phyloP scores from a whole-genome alignment of 257 asterid genomes.

The Solanum peruvianum region DNA sequence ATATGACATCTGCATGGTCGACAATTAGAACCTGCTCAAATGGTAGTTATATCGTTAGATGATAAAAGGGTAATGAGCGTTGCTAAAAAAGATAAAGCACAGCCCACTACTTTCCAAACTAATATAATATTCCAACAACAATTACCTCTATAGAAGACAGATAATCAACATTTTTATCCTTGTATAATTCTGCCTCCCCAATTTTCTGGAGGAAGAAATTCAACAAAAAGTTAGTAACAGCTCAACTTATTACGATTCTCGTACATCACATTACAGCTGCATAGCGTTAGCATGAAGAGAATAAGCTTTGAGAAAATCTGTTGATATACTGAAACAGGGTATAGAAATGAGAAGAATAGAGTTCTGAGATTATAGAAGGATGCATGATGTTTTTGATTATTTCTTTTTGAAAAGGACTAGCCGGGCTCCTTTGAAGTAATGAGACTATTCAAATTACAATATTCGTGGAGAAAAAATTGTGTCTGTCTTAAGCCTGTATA shows the following conservation, averaged over 20 bases:
- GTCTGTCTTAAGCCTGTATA: not conserved
- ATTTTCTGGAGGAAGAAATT: constrained; percentile 56
- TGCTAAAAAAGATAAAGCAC: not conserved
- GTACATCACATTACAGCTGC: not conserved
- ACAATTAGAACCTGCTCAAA: constrained; percentile 65
- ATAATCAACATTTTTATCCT: constrained; percentile 90
- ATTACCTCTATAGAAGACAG: constrained; percentile 92
- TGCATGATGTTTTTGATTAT: not conserved
- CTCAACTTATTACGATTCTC: not conserved
- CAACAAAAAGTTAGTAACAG: not conserved
- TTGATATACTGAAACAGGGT: not conserved
- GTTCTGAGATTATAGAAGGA: not conserved
- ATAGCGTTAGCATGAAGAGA: not conserved
- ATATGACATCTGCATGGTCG: constrained; percentile 88
- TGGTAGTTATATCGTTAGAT: not conserved
- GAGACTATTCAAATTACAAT: not conserved
- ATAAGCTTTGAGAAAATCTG: not conserved
- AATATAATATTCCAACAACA: not conserved
- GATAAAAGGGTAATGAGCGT: not conserved
- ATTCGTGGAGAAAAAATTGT: not conserved
- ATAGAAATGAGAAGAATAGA: not conserved
- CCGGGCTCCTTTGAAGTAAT: not conserved
- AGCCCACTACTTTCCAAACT: not conserved
- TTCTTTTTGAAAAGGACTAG: not conserved
- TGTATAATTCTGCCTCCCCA: constrained; percentile 62